Evolutionary conservation across 202 grass and related monocot species (phyloP), one percentile per base, ranked within the genome.

Genomic region (Zizania palustris): DNA sequence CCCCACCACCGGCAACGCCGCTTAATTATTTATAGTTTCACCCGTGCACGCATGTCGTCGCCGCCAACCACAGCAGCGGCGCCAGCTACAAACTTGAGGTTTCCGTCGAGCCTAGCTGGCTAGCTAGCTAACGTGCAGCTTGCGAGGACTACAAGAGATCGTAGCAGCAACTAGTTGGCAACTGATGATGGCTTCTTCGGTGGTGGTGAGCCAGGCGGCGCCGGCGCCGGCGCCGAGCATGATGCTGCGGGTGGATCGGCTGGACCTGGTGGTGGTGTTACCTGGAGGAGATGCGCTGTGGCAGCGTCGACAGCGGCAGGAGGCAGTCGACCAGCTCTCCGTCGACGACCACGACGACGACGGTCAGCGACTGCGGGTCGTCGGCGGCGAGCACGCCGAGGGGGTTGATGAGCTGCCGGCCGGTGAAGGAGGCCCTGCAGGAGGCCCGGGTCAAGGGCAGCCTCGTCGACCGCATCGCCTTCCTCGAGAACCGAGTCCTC

Each of bases 401-500:
- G 65, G 11, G 55, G n/a, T n/a, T n/a, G 7, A 6, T 7, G 19
- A 33, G 73, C 16, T 62, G 80, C 50, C 72, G 65, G 37, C 57
- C 84, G 65, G 84, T 72, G 33, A 63, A 58, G 72, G 78, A 82
- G 65, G 78, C 55, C 57, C 78, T 86, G 14, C 39, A 40, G 65
- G 78, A 86, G 84, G 36, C 84, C 6, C 42, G 45, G 58, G 41
- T 58, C 78, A 86, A 86, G 78, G 84, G 84, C 0, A 86, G 48
- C 65, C 84, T 86, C 49, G 50, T 86, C 48, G 78, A 86, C 40
- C 84, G 84, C 72, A 82, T 86, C 59, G 66, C 78, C 7, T 50
- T 65, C 66, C 84, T 86, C 5, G 84, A 86, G 79, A 61, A 4
- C 78, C 39, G 78, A 0, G 38, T 86, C 39, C 65, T 86, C 48